A percentile compares a stretch with the other conserved stretches of the same genome.
phyloP scores from a whole-genome alignment of 2,329 filamentous ascomycete genomes.

The Myriosclerotinia curreyana region DNA sequence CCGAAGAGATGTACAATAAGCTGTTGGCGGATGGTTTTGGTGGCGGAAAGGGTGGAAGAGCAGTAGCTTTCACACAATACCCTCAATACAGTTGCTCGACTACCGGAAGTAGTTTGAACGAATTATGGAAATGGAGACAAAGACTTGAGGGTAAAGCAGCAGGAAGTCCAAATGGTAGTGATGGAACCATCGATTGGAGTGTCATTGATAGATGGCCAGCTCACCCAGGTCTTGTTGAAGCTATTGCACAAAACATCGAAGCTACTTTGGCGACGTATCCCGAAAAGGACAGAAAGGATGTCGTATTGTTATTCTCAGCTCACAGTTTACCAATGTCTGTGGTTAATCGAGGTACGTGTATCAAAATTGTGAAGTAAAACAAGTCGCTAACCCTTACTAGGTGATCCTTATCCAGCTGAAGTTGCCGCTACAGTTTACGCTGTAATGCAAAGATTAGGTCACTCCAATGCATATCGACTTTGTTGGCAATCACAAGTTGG shows the following conservation, averaged over 20 bases:
- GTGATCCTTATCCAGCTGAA: slow-evolving; percentile 92
- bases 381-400: slow-evolving; percentile 42
- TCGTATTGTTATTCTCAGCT: slow-evolving; percentile 88
- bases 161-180: slow-evolving; percentile 41
- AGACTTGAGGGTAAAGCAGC: slow-evolving; percentile 74
- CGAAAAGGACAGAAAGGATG: slow-evolving; percentile 71
- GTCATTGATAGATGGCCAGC: slow-evolving; percentile 97
- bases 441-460: slow-evolving; percentile 88
- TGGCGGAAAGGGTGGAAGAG: slow-evolving; percentile 81
- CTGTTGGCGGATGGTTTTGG: slow-evolving; percentile 88
- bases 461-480: slow-evolving; percentile 86
- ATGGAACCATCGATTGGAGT: slow-evolving; percentile 85
- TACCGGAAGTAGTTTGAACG: slow-evolving; percentile 92
- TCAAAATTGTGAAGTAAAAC: slow-evolving; percentile 1
- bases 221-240: slow-evolving; percentile 86
- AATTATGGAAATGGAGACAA: slow-evolving; percentile 96
- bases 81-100: slow-evolving; percentile 98
- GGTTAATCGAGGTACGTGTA: slow-evolving; percentile 73
- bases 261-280: slow-evolving; percentile 81
- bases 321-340: slow-evolving; percentile 97
- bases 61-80: slow-evolving; percentile 97
- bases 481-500: slow-evolving; percentile 99
- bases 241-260: slow-evolving; percentile 90
- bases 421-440: slow-evolving; percentile 94
- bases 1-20: slow-evolving; percentile 85